These are phyloP conservation scores for Penicillium longicatenatum DNA, from an alignment of 495 filamentous ascomycete genomes.

Conservation along the genomic window DNA sequence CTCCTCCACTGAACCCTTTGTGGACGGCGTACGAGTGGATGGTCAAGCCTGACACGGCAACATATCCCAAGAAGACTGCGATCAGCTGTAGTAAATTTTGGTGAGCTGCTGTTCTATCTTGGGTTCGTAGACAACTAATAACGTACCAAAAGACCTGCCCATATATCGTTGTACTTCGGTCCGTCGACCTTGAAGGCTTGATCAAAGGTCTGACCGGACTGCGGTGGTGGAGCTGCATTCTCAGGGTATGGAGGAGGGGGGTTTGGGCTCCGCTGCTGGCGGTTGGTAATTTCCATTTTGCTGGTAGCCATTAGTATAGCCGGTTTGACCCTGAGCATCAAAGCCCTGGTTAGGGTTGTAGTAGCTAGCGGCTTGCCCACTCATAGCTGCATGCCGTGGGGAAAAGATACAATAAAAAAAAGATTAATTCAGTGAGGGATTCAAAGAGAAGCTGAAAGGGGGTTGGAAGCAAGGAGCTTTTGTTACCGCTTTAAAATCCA, in stretches of 20 bases:
- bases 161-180: conserved; percentile 86
- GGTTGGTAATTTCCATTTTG: conserved; percentile 24
- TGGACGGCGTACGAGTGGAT: conserved; percentile 74
- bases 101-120: conserved; percentile 5
- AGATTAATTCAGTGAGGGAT: conserved; percentile 4
- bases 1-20: conserved; percentile 67
- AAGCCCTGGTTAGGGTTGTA: conserved; percentile 38
- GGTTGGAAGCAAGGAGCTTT: conserved; percentile 22
- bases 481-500: conserved; percentile 24
- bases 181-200: conserved; percentile 77
- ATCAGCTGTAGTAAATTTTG: conserved; percentile 56
- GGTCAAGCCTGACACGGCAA: conserved; percentile 72
- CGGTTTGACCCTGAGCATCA: conserved; percentile 23
- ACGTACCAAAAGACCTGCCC: conserved; percentile 76
- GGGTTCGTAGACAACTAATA: neutral
- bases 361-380: conserved; percentile 46
- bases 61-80: conserved; percentile 71
- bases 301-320: conserved; percentile 12
- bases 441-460: neutral
- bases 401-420: conserved; percentile 1
- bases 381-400: conserved; percentile 35
- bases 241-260: conserved; percentile 29
- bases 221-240: conserved; percentile 35
- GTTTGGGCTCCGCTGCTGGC: conserved; percentile 31
- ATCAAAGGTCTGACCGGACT: conserved; percentile 54